phyloP scores from a whole-genome alignment of 164 flowering plant species.

The Dillenia suffruticosa region DNA sequence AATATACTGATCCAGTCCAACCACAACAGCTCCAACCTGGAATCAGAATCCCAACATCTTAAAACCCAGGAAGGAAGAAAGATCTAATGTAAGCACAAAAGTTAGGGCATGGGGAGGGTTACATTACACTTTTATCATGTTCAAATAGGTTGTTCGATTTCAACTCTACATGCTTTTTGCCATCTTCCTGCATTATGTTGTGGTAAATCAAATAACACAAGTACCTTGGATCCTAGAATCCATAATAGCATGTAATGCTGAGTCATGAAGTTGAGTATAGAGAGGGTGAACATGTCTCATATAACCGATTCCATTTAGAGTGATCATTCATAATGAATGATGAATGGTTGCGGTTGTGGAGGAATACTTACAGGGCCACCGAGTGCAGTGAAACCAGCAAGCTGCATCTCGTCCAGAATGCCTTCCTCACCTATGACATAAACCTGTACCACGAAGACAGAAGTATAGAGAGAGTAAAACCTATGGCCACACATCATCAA shows the following conservation, averaged over 20 bases:
- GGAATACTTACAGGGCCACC: slow-evolving; percentile 80
- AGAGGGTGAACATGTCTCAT: no score
- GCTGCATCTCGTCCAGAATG: slow-evolving; percentile 77
- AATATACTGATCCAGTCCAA: slow-evolving; percentile 78
- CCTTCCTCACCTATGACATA: slow-evolving; percentile 94
- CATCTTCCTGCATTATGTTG: slow-evolving; percentile 65
- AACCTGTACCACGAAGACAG: slow-evolving; percentile 39
- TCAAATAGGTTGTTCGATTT: slow-evolving; percentile 56
- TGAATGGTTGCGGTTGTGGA: background rate
- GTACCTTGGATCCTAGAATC: background rate
- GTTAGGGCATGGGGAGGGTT: slow-evolving; percentile 11
- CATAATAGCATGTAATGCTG: no score
- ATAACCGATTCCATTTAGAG: no score
- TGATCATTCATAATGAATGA: background rate
- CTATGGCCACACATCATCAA: background rate
- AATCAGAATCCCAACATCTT: slow-evolving; percentile 4
- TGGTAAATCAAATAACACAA: background rate
- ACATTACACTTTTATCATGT: slow-evolving; percentile 81
- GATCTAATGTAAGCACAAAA: slow-evolving; percentile 2
- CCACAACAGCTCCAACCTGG: slow-evolving; percentile 99
- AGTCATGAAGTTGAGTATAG: no score
- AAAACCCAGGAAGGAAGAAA: slow-evolving; percentile 2
- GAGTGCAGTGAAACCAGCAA: slow-evolving; percentile 79
- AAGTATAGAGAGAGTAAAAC: background rate
- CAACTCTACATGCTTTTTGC: slow-evolving; percentile 49